A percentile compares a stretch with the other conserved stretches of the same genome.
Evolutionary conservation across 2,329 filamentous ascomycete genomes (phyloP).

Genomic region (Nothomitra cinnamomea): DNA sequence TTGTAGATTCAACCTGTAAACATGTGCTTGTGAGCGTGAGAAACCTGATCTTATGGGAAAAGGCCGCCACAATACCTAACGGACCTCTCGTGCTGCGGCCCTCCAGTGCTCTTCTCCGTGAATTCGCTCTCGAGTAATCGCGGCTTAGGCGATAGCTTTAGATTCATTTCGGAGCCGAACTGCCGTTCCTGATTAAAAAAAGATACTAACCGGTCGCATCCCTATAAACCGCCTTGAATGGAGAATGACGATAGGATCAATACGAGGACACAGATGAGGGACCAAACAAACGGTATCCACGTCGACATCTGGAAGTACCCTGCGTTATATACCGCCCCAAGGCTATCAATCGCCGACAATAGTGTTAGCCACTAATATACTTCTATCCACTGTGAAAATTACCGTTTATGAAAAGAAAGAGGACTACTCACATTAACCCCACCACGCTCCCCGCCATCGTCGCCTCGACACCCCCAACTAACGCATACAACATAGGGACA

Average conservation of each 20-base stretch:
- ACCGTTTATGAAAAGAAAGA: neutral
- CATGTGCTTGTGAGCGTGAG: no score
- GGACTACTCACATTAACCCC: conserved; percentile 50
- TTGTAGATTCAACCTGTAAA: no score
- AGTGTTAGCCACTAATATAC: neutral
- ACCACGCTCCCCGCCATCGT: conserved; percentile 66
- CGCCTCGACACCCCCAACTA: conserved; percentile 60
- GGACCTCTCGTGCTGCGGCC: no score
- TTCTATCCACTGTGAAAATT: neutral
- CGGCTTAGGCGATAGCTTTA: no score
- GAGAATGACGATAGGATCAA: conserved; percentile 78
- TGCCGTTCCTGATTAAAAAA: neutral
- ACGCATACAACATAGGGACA: conserved; percentile 50
- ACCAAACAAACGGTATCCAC: conserved; percentile 86
- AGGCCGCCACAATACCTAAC: no score
- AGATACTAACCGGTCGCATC: conserved; percentile 15
- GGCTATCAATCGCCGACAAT: conserved; percentile 25
- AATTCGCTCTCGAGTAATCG: no score
- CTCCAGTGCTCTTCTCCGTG: no score
- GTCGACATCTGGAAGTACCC: conserved; percentile 86
- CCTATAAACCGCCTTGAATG: conserved; percentile 72
- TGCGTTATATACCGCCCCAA: conserved; percentile 64
- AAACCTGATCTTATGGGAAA: no score
- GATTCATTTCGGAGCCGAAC: no score
- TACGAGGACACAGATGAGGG: conserved; percentile 63